A percentile compares a stretch with the other conserved stretches of the same genome.
phyloP scores from a whole-genome alignment of 495 filamentous ascomycete species.

The Penicillium longicatenatum region DNA sequence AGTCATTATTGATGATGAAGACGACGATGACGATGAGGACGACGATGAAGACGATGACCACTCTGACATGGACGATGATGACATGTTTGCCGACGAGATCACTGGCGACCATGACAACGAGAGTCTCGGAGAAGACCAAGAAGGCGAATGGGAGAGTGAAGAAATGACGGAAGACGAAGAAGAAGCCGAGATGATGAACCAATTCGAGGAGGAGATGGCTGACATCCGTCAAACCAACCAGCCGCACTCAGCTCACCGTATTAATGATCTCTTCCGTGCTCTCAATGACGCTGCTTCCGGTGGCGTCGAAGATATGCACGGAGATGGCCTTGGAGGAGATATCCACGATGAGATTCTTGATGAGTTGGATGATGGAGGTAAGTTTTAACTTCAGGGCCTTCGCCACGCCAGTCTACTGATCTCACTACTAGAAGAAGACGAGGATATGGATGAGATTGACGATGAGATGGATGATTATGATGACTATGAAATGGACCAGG shows the following conservation, averaged over 20 bases:
- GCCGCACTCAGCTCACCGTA: constrained; percentile 53
- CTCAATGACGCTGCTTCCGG: constrained; percentile 41
- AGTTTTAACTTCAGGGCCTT: constrained; percentile 31
- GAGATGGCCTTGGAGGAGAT: constrained; percentile 40
- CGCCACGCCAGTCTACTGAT: neutral
- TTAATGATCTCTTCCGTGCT: constrained; percentile 45
- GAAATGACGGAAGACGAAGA: constrained; percentile 57
- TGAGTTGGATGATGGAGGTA: constrained; percentile 70
- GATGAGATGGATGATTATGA: constrained; percentile 54
- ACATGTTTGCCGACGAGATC: constrained; percentile 55
- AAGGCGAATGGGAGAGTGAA: constrained; percentile 64
- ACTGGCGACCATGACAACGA: constrained; percentile 67
- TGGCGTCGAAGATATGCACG: constrained; percentile 40
- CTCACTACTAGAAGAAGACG: constrained; percentile 39
- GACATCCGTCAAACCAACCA: constrained; percentile 68
- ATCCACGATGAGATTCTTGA: constrained; percentile 59
- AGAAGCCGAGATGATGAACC: constrained; percentile 54
- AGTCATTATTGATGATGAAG: constrained; percentile 79
- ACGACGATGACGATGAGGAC: constrained; percentile 62
- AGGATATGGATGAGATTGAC: constrained; percentile 55
- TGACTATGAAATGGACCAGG: constrained; percentile 41
- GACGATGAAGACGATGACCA: constrained; percentile 69
- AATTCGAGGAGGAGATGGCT: constrained; percentile 52
- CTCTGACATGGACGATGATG: constrained; percentile 55
- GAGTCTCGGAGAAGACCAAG: constrained; percentile 56